Evolutionary conservation across 75 land plant genomes (phyloP), one percentile per base, ranked within the genome.

Genomic region (Selaginella tamariscina): DNA sequence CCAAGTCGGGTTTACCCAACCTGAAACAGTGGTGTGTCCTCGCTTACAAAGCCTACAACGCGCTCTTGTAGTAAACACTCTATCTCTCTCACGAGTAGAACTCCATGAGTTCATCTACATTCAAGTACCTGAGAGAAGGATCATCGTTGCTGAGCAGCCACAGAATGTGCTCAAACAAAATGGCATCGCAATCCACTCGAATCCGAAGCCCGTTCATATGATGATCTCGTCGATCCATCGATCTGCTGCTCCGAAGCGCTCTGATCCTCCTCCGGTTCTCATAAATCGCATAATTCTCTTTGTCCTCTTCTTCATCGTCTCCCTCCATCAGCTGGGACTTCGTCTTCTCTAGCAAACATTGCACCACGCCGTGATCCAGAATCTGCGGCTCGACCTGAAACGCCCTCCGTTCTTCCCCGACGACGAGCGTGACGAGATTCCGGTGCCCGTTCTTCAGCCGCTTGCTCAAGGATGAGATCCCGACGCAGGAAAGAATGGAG

Each of bases 381-480:
- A 77, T 74, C 31, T 75, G 71, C 5, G 71, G 78, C 72, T 77
- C 78, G 59, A 75, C 79, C 72, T 55, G 68, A 76, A 77, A 77
- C 1, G 32, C 71, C 54, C 74, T 54, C 39, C 33, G 64, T 54
- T 77, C 79, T 64, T 75, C 71, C 20, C 79, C 79, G 22, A 75
- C 79, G 20, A 74, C 22, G 22, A 77, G 56, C 11, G 79, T 77
- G 2, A 77, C 72, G 32, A 64, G 21, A 29, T 54, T 75, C 56
- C n/a, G n/a, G n/a, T n/a, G n/a, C n/a, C n/a, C n/a, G n/a, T 39
- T 39, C 49, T 39, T 39, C 11, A 5, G 11, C 15, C 49, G 49
- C 49, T 39, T 39, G 49, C 49, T 15, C 49, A 5, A 5, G 15
- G 11, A 5, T 5, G 11, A 5, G 11, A 39, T 5, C 49, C 49